Evolutionary conservation across 805 yeast genomes (phyloP).

Genomic region (Brettanomyces custersianus): DNA sequence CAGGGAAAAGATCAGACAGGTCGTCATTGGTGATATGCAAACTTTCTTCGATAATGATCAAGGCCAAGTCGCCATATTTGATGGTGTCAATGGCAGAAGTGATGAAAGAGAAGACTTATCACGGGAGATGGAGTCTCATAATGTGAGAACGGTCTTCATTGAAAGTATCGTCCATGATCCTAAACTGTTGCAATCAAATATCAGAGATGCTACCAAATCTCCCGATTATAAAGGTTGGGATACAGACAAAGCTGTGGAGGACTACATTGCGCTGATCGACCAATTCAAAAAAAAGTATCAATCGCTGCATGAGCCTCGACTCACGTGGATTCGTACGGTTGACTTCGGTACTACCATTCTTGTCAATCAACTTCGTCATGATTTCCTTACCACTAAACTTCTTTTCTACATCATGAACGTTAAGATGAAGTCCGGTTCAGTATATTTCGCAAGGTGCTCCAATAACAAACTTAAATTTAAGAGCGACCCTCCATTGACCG

Average conservation of each 20-base stretch:
- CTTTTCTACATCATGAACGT: constrained; percentile 89
- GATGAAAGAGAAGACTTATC: constrained; percentile 55
- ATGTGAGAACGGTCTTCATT: constrained; percentile 75
- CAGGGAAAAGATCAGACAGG: constrained; percentile 49
- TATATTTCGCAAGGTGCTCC: constrained; percentile 86
- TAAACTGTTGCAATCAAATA: constrained; percentile 59
- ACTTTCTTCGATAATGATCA: constrained; percentile 62
- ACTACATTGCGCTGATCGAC: constrained; percentile 66
- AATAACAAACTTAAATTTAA: constrained; percentile 48
- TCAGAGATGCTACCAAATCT: constrained; percentile 75
- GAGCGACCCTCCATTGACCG: constrained; percentile 75
- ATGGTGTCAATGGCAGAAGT: constrained; percentile 83
- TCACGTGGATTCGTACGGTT: constrained; percentile 76
- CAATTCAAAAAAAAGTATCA: constrained; percentile 63
- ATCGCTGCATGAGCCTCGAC: constrained; percentile 50
- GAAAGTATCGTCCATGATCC: constrained; percentile 80
- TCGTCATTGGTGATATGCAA: constrained; percentile 62
- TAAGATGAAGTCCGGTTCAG: constrained; percentile 76
- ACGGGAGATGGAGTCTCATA: constrained; percentile 41
- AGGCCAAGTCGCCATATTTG: constrained; percentile 95
- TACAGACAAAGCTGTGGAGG: constrained; percentile 61
- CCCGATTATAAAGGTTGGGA: constrained; percentile 83
- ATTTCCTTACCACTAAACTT: constrained; percentile 83
- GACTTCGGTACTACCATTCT: constrained; percentile 84
- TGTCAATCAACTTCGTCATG: constrained; percentile 73